phyloP scores from a whole-genome alignment of 2,329 filamentous ascomycete species.

The Trichoderma guizhouense region DNA sequence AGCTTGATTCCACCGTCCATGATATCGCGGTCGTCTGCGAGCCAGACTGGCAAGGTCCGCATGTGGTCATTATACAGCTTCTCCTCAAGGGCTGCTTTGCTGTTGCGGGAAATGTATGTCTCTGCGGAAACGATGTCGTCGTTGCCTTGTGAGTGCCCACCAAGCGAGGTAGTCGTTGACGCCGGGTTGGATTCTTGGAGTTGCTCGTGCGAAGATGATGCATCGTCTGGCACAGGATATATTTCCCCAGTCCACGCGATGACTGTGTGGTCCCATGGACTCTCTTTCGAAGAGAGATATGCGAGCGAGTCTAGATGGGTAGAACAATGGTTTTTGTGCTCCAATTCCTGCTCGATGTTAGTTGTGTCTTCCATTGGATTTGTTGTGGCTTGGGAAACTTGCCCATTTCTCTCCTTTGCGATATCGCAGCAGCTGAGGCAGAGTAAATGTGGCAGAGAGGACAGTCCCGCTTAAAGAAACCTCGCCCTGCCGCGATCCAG shows the following conservation, averaged over 20 bases:
- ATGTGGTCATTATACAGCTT: constrained; percentile 70
- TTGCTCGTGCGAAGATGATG: background rate
- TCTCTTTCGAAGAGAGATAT: constrained; percentile 70
- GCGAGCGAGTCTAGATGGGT: constrained; percentile 87
- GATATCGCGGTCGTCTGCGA: constrained; percentile 71
- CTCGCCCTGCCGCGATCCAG: background rate
- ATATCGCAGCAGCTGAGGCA: constrained; percentile 56
- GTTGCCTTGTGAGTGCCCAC: background rate
- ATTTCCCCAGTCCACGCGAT: constrained; percentile 95
- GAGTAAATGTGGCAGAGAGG: constrained; percentile 61
- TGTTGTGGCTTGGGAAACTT: constrained; percentile 28
- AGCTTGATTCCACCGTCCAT: constrained; percentile 51
- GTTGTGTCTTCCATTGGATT: background rate
- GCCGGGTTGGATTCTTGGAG: background rate
- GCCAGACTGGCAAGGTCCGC: constrained; percentile 82
- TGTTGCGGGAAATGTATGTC: constrained; percentile 51
- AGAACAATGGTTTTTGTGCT: constrained; percentile 72
- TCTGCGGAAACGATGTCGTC: constrained; percentile 5
- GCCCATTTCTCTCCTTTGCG: constrained; percentile 58
- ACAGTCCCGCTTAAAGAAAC: constrained; percentile 49
- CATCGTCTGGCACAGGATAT: constrained; percentile 32
- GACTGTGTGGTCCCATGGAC: constrained; percentile 83
- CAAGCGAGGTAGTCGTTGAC: constrained; percentile 4
- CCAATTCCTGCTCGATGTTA: background rate
- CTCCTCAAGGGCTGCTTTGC: constrained; percentile 65